Evolutionary conservation across 345 rosid species (phyloP).

Genomic region (Iberis pinnata): DNA sequence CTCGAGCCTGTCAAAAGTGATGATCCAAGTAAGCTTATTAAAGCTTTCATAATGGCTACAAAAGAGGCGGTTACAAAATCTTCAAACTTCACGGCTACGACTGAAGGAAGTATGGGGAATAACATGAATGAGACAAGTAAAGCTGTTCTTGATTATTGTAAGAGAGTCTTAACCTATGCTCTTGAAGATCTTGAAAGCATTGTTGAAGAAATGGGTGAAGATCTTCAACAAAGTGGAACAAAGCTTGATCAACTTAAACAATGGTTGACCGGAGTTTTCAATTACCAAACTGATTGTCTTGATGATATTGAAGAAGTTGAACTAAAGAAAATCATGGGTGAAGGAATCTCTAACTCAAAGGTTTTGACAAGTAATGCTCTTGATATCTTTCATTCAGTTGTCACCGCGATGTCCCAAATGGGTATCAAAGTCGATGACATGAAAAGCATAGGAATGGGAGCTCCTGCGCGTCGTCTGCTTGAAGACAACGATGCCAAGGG

Average conservation of each 20-base stretch:
- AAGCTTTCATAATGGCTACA: conserved; percentile 34
- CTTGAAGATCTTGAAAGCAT: conserved; percentile 32
- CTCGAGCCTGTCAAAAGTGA: conserved; percentile 35
- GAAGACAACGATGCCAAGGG: conserved; percentile 16
- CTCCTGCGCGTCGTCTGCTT: conserved; percentile 37
- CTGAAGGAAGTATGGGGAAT: conserved; percentile 23
- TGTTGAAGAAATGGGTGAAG: conserved; percentile 35
- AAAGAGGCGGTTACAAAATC: conserved; percentile 33
- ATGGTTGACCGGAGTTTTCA: conserved; percentile 34
- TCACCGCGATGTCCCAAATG: conserved; percentile 23
- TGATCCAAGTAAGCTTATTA: conserved; percentile 45
- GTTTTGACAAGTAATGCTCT: conserved; percentile 46
- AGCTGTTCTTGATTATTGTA: conserved; percentile 36
- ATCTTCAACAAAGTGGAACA: conserved; percentile 24
- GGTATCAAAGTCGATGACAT: conserved; percentile 20
- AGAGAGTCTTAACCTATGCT: conserved; percentile 28
- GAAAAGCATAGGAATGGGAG: conserved; percentile 9
- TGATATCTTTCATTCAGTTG: conserved; percentile 34
- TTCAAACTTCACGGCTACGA: conserved; percentile 33
- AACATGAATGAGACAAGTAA: conserved; percentile 13
- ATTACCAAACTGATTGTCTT: conserved; percentile 31
- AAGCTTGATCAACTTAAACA: conserved; percentile 32
- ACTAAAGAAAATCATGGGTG: conserved; percentile 23
- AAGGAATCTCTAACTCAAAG: conserved; percentile 31
- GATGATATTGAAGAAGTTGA: conserved; percentile 30